Percentiles rank a stretch among this genome's conserved stretches.
These are phyloP conservation scores for Fragaria ananassa DNA, from an alignment of 306 rosid species.

Conservation along the genomic window DNA sequence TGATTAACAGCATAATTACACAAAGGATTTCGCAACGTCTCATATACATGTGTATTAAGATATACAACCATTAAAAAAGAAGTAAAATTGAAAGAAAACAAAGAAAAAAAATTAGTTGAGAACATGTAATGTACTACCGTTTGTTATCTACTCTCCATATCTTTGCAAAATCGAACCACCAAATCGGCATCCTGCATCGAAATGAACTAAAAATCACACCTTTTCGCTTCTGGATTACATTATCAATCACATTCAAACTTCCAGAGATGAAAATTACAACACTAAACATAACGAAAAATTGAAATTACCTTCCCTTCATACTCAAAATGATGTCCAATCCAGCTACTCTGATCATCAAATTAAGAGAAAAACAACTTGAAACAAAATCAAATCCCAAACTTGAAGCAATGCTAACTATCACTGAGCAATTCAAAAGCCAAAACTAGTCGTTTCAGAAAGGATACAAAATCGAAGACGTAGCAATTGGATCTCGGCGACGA, in stretches of 20 bases:
- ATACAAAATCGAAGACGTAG: conserved; percentile 82
- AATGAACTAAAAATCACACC: neutral
- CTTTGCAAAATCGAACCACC: conserved; percentile 84
- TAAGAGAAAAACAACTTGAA: conserved; percentile 34
- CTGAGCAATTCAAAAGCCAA: neutral
- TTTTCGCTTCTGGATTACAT: neutral
- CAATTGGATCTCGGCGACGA: conserved; percentile 65
- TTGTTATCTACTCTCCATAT: conserved; percentile 86
- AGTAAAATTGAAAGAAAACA: neutral
- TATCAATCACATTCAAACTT: neutral
- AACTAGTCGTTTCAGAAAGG: conserved; percentile 28
- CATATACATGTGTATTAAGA: neutral
- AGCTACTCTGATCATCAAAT: conserved; percentile 59
- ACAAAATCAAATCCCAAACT: neutral
- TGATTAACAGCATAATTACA: neutral
- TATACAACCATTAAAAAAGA: conserved; percentile 1
- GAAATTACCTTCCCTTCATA: conserved; percentile 66
- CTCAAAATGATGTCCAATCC: conserved; percentile 69
- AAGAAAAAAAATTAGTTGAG: conserved; percentile 20
- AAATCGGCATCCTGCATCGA: conserved; percentile 67
- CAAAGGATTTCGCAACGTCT: neutral
- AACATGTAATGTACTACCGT: conserved; percentile 50
- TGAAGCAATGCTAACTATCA: neutral
- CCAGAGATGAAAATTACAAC: neutral
- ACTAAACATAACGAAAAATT: neutral